Evolutionary conservation across 208 protist genomes (phyloP).

Genomic region (Herpetomonas muscarum): DNA sequence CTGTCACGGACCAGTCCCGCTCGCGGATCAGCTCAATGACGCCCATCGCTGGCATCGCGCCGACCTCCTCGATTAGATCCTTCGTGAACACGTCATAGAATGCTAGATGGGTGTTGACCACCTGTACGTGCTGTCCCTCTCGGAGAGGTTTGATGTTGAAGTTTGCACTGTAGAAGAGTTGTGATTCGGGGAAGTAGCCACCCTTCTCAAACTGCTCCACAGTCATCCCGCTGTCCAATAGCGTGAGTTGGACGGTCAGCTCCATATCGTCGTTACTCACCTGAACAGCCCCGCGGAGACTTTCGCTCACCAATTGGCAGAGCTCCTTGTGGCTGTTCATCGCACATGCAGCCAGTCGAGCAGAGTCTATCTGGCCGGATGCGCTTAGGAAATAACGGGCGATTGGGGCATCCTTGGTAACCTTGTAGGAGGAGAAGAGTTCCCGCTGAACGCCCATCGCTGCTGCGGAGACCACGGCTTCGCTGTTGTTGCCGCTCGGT

Average conservation of each 20-base stretch:
- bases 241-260: conserved; percentile 49
- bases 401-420: too few relatives aligned
- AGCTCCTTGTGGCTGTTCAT: not conserved
- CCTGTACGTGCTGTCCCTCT: conserved; percentile 9
- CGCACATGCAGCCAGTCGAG: not conserved
- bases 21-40: conserved; percentile 50
- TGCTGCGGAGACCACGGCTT: conserved; percentile 46
- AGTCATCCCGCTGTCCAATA: too few relatives aligned
- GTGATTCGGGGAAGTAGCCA: too few relatives aligned
- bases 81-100: conserved; percentile 42
- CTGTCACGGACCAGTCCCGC: conserved; percentile 13
- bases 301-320: conserved; percentile 9
- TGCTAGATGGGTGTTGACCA: conserved; percentile 77
- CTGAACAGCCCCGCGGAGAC: not conserved
- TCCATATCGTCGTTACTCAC: conserved; percentile 39
- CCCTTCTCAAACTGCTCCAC: conserved; percentile 62
- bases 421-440: too few relatives aligned
- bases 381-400: conserved; percentile 34
- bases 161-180: not conserved
- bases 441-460: conserved; percentile 47
- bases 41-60: conserved; percentile 49
- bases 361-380: too few relatives aligned
- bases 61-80: conserved; percentile 61
- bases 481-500: conserved; percentile 13
- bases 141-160: not conserved